These are phyloP conservation scores for Plantago ovata DNA, from an alignment of 257 asterid genomes.

Conservation along the genomic window DNA sequence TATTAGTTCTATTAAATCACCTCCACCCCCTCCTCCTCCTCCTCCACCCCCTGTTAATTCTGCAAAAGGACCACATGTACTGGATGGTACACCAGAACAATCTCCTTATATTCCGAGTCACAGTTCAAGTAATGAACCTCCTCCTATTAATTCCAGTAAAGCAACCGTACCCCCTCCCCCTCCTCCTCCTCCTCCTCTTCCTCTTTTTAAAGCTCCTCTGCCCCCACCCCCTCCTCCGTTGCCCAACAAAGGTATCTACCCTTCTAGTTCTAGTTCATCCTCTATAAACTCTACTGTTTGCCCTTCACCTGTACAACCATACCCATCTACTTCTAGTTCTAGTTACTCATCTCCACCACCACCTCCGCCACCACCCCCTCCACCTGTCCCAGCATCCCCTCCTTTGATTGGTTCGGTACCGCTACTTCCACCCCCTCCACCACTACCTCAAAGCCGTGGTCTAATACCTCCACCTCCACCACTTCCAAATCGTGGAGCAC, in stretches of 20 bases:
- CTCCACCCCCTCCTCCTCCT: constrained; percentile 21
- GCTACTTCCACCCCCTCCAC: background rate
- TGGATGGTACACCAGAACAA: constrained; percentile 26
- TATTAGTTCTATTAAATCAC: constrained; percentile 10
- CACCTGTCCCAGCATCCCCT: constrained; percentile 22
- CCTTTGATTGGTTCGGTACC: constrained; percentile 1
- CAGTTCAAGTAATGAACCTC: constrained; percentile 1
- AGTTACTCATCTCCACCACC: constrained; percentile 25
- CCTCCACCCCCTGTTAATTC: constrained; percentile 18
- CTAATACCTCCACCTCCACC: constrained; percentile 27
- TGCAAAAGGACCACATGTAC: constrained; percentile 6
- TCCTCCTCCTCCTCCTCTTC: constrained; percentile 21
- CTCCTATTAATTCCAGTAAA: constrained; percentile 13
- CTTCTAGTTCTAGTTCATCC: constrained; percentile 23
- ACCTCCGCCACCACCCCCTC: constrained; percentile 28
- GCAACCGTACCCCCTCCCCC: constrained; percentile 18
- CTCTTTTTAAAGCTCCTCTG: constrained; percentile 26
- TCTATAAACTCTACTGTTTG: constrained; percentile 4
- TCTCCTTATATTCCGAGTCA: background rate
- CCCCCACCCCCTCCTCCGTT: constrained; percentile 31
- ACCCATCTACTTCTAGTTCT: constrained; percentile 27
- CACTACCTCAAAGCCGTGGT: constrained; percentile 13
- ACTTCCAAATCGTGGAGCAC: constrained; percentile 6
- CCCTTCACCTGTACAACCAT: constrained; percentile 33
- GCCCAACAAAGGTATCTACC: constrained; percentile 5